Evolutionary conservation across 2,329 filamentous ascomycete genomes (phyloP).

Genomic region (Coccinonectria pachysandricola): DNA sequence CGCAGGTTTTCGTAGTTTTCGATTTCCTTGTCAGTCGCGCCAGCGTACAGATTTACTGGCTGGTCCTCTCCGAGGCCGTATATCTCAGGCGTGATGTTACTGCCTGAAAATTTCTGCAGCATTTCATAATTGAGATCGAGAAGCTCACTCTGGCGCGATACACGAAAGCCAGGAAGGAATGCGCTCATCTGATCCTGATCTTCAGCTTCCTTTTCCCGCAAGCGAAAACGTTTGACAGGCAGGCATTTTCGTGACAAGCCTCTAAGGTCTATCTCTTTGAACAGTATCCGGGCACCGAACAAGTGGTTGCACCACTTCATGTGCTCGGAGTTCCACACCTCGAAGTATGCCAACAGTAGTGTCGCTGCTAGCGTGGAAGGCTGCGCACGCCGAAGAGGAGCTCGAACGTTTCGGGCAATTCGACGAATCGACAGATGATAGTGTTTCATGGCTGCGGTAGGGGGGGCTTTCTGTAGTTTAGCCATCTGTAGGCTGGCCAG

Average conservation of each 20-base stretch:
- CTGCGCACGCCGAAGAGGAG: slow-evolving; percentile 57
- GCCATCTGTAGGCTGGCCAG: slow-evolving; percentile 81
- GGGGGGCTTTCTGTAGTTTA: slow-evolving; percentile 62
- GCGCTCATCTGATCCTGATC: slow-evolving; percentile 24
- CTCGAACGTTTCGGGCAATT: slow-evolving; percentile 64
- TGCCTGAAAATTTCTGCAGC: slow-evolving; percentile 31
- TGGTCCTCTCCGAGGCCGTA: slow-evolving; percentile 25
- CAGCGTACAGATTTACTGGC: slow-evolving; percentile 12
- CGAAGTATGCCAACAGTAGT: slow-evolving; percentile 79
- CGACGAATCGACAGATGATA: slow-evolving; percentile 78
- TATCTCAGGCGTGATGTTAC: slow-evolving; percentile 26
- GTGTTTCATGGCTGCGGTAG: slow-evolving; percentile 78
- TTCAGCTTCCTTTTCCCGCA: slow-evolving; percentile 23
- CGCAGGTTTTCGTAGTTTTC: slow-evolving; percentile 70
- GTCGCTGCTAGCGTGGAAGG: slow-evolving; percentile 81
- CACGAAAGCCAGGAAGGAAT: slow-evolving; percentile 16
- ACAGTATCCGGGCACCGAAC: slow-evolving; percentile 69
- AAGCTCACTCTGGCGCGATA: slow-evolving; percentile 14
- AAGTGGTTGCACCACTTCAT: slow-evolving; percentile 93
- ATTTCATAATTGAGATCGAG: slow-evolving; percentile 33
- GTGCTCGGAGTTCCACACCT: slow-evolving; percentile 90
- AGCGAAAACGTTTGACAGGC: slow-evolving; percentile 40
- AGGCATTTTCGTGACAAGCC: slow-evolving; percentile 64
- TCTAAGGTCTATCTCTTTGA: slow-evolving; percentile 71
- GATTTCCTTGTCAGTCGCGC: slow-evolving; percentile 51